Base-by-base conservation (phyloP, 1,284 basidiomycete genomes). In the Ustilago trichophora region DNA sequence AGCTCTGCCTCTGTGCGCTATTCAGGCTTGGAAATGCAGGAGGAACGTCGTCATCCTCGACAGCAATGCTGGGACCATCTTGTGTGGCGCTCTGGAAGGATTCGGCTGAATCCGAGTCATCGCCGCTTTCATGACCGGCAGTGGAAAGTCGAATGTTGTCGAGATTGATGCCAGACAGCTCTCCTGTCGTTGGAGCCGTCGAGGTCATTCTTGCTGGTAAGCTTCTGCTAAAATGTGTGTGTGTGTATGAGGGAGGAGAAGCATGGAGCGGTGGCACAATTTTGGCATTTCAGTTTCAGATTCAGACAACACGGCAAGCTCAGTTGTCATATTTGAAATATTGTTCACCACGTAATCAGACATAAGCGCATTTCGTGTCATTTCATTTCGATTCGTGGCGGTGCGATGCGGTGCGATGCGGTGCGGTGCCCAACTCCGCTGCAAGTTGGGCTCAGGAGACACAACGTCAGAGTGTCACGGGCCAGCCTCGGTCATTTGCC, bases 21-120 rank as follows among this genome's bases (percentile, higher is more conserved):
- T 88, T 86, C 4, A 88, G 84, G 21, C 88, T 87, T 6, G 93
- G 94, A 80, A 96, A 96, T 0, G 88, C 87, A 4, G 93, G 93
- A 1, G 92, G 89, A 3, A 93, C 89, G 59, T 88, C 86, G 58
- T 88, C 86, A 12, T 65, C 52, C 19, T 68, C 62, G 0, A 51
- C 38, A 6, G 51, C 38, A 10, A 42, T 27, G 11, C 34, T 57
- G 15, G 43, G 36, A n/a, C 44, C 49, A 29, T 53, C n/a, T n/a
- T n/a, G 40, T 19, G 45, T 27, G 24, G 52, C 59, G n/a, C 48
- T 55, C 4, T 51, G 31, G 27, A 57, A 57, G 5, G 53, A 55
- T n/a, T 48, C 66, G 25, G 32, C 43, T n/a, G 49, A 53, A 13
- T 62, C 58, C 12, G 26, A 29, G 12, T 24, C 48, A 8, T 37